Evolutionary conservation across 139 green algal genomes (phyloP), one percentile per base, ranked within the genome.

Genomic region (Tetradesmus obliquus): DNA sequence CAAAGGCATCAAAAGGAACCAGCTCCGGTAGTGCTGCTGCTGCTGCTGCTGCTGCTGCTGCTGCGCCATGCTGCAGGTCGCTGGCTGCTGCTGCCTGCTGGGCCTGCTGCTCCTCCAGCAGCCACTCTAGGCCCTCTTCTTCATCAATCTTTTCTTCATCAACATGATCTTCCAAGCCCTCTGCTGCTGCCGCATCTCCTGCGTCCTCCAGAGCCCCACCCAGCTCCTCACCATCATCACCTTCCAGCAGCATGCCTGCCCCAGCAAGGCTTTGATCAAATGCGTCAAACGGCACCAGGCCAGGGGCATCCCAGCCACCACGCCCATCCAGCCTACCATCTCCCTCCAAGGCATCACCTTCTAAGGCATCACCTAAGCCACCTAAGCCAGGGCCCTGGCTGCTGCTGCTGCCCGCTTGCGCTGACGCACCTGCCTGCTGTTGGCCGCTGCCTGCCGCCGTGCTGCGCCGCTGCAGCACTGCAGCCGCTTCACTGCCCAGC

Each of bases 1-100:
- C 91, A 86, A 95, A 95, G 66, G 69, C 89, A 79, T 84, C 88
- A 90, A 95, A 95, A 2, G 89, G 89, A 19, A 95, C 93, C 24
- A 95, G 90, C 54, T 95, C 87, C 8, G 89, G 88, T 54, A 86
- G 13, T 4, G 82, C 57, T n/a, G 69, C 10, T 0, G 5, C 7
- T 3, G 22, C 19, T 81, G 24, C 55, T 72, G 32, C 57, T 69
- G 54, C 20, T 88, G 24, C 24, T 54, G 54, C 82, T 15, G 53
- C 71, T 8, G 54, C 8, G 0, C 4, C 82, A 13, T 55, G n/a
- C 51, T 71, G 82, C 57, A 0, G 79, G 17, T 45, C 9, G 2
- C 57, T 57, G 60, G 55, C 57, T 79, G 83, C 83, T 79, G 83
- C 55, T 7, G 20, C 72, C 19, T 19, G 51, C 3, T 51, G 82